Conservation (phyloP, 495 filamentous ascomycete genomes). For the Copromyces sp. region DNA sequence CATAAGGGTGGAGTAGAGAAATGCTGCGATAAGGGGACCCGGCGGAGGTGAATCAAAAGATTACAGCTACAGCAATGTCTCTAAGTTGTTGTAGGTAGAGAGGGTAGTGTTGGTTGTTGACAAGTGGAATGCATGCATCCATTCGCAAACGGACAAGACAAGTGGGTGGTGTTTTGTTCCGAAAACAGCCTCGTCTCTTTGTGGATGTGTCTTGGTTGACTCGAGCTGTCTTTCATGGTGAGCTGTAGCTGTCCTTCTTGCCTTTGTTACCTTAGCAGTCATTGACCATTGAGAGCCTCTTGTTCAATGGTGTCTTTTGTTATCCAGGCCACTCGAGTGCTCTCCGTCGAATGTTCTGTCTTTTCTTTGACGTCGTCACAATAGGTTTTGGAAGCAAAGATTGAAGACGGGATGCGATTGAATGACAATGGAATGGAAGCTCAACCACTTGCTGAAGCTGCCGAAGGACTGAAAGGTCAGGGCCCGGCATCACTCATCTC, state of each 20-base stretch:
- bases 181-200: not conserved
- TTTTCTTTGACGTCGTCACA: not conserved
- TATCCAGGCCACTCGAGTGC: not conserved
- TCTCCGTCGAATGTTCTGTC: not conserved
- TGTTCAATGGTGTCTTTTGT: not conserved
- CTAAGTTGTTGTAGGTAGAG: not conserved
- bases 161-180: not conserved
- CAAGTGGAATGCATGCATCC: not conserved
- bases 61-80: not conserved
- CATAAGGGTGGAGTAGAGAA: not conserved
- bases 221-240: not conserved
- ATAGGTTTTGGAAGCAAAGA: not conserved
- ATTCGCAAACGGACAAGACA: not conserved
- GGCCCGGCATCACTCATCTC: not conserved
- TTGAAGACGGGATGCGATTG: not conserved
- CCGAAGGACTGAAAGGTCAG: not conserved
- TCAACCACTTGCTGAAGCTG: not conserved
- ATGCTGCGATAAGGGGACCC: not conserved
- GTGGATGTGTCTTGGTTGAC: not conserved
- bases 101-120: not conserved
- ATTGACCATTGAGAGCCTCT: not conserved
- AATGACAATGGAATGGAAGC: not conserved
- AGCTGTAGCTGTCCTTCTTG: not conserved
- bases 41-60: not conserved
- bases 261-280: constrained; percentile 1